Conservation (phyloP, 2,329 filamentous ascomycete species). For the Phaeoacremonium minimum region DNA sequence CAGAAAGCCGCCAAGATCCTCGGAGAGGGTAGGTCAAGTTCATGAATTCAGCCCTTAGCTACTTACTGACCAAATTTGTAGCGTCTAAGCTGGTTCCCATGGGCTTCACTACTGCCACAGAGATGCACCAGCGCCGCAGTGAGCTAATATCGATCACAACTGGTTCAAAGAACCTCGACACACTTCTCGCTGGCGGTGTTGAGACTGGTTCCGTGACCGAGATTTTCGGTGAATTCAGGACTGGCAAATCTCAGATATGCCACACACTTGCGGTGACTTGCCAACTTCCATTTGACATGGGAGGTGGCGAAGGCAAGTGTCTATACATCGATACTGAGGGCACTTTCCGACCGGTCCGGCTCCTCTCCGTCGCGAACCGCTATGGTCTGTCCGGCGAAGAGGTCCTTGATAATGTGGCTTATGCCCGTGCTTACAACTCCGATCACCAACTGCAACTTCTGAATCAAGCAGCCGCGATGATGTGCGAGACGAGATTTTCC, state of each 20-base stretch:
- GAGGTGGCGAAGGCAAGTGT: conserved; percentile 95
- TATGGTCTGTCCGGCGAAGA: conserved; percentile 96
- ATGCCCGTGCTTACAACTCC: conserved; percentile 96
- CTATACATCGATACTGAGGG: conserved; percentile 98
- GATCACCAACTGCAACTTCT: conserved; percentile 95
- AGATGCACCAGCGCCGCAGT: conserved; percentile 96
- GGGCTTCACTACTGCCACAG: conserved; percentile 97
- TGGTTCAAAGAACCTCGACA: conserved; percentile 95
- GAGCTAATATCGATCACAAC: conserved; percentile 98
- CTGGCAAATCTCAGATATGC: conserved; percentile 97
- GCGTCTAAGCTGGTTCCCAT: conserved; percentile 95
- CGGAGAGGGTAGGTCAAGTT: conserved; percentile 66
- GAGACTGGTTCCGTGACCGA: conserved; percentile 98
- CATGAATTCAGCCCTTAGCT: background rate
- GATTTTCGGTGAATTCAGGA: conserved; percentile 96
- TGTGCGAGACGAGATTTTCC: conserved; percentile 98
- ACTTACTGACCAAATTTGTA: conserved; percentile 26
- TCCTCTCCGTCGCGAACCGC: conserved; percentile 87
- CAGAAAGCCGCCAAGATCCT: conserved; percentile 92
- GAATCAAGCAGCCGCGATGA: conserved; percentile 95
- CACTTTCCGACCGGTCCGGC: conserved; percentile 87
- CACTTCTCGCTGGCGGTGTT: conserved; percentile 85
- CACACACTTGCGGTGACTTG: conserved; percentile 98
- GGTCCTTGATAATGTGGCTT: conserved; percentile 96
- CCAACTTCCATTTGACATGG: conserved; percentile 97